Base-by-base conservation (phyloP, 1,139 yeast genomes). In the Yamadazyma blattariae region DNA sequence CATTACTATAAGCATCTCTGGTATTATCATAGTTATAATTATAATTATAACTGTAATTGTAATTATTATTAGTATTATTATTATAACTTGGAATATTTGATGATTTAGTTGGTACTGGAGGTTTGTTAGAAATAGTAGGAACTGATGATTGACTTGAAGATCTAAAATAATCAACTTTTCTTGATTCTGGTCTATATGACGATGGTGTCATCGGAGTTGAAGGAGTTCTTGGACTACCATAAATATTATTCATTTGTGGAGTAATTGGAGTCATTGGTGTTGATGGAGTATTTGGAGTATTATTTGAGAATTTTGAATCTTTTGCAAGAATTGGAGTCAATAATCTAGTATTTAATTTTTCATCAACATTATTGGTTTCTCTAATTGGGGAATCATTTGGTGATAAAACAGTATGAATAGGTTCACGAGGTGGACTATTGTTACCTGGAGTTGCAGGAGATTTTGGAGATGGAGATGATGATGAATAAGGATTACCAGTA, bases 261-360 rank as follows among this genome's bases (percentile, higher is more conserved):
- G 14, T 9, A 3, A 14, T 12, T 25, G 29, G 34, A 10, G 17
- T 17, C 33, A 17, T 30, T 16, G 33, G 21, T n/a, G 25, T n/a
- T 22, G 27, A 25, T 12, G 4, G 5, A 7, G 11, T 9, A 14
- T 10, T 25, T 17, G 19, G 19, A 17, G 19, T 17, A 5, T 5
- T 5, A 17, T 5, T 5, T 17, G 19, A 17, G n/a, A n/a, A n/a
- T n/a, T n/a, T n/a, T n/a, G n/a, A n/a, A n/a, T n/a, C n/a, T n/a
- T n/a, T n/a, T n/a, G n/a, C n/a, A n/a, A n/a, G n/a, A n/a, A n/a
- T n/a, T n/a, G n/a, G n/a, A n/a, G n/a, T n/a, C n/a, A n/a, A n/a
- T n/a, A n/a, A n/a, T 17, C 19, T 17, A 17, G 19, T 17, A 17
- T 7, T 7, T 5, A 17, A 5, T 17, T 17, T 17, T 17, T 5